phyloP scores from a whole-genome alignment of 805 yeast genomes.

The Pichia nakasei region DNA sequence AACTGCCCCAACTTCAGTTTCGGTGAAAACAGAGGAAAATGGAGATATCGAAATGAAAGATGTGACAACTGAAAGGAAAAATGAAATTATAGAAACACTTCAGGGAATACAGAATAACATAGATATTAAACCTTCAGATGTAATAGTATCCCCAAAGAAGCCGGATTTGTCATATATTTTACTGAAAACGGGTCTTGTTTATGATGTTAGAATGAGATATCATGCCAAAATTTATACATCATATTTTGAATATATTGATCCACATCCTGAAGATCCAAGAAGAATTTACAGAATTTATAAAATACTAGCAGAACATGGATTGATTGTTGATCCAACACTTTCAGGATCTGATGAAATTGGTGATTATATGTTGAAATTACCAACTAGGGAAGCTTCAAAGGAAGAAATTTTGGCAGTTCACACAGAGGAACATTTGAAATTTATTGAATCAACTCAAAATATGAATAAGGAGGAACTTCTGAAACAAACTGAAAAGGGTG shows the following conservation, averaged over 20 bases:
- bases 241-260: constrained; percentile 89
- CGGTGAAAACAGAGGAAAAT: not conserved
- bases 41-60: constrained; percentile 6
- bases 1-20: not conserved
- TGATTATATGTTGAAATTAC: constrained; percentile 78
- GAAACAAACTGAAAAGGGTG: constrained; percentile 83
- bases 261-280: constrained; percentile 98
- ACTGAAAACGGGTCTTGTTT: constrained; percentile 85
- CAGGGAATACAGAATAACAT: not conserved
- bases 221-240: constrained; percentile 92
- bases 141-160: constrained; percentile 36
- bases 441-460: constrained; percentile 61
- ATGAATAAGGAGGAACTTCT: constrained; percentile 73
- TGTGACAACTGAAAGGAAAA: not conserved
- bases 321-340: constrained; percentile 69
- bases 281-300: constrained; percentile 91
- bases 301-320: constrained; percentile 87
- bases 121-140: not conserved
- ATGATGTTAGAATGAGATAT: constrained; percentile 95
- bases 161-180: constrained; percentile 68
- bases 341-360: constrained; percentile 72
- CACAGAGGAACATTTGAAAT: constrained; percentile 67
- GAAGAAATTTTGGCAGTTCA: constrained; percentile 88
- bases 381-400: constrained; percentile 78
- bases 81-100: not conserved